Evolutionary conservation across 805 yeast species (phyloP).

Genomic region (Ogataea trehaloabstinens): DNA sequence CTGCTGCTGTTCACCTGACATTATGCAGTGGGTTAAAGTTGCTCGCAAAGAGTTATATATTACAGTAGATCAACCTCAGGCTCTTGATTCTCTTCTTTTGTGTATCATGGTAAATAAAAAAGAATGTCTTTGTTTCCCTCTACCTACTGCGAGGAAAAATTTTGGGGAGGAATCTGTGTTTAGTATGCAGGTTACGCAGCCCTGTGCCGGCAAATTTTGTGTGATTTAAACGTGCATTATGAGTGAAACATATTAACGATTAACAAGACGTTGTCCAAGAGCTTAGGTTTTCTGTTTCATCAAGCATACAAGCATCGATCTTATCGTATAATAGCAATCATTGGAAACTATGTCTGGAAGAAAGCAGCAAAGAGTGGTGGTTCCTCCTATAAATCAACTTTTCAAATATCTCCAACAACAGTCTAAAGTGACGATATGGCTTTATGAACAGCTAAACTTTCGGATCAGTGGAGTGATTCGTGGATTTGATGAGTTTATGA

Average conservation of each 20-base stretch:
- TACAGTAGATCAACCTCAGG: not conserved
- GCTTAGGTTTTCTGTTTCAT: too few species aligned
- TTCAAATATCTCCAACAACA: constrained; percentile 86
- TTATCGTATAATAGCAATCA: too few species aligned
- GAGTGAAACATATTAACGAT: too few species aligned
- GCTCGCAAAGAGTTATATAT: too few species aligned
- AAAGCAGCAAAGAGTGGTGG: constrained; percentile 50
- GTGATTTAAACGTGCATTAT: too few species aligned
- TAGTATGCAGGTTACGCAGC: not conserved
- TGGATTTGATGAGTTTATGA: constrained; percentile 99
- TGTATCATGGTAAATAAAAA: not conserved
- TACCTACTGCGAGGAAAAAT: not conserved
- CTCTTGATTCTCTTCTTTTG: constrained; percentile 5
- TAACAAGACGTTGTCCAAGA: too few species aligned
- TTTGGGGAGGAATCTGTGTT: not conserved
- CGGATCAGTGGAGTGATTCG: constrained; percentile 79
- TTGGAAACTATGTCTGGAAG: constrained; percentile 35
- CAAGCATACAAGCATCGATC: too few species aligned
- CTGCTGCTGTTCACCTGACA: constrained; percentile 2
- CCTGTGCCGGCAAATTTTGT: too few species aligned
- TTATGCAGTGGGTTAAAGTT: too few species aligned
- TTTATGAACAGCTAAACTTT: constrained; percentile 76
- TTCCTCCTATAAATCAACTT: constrained; percentile 90
- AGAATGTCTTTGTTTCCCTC: not conserved
- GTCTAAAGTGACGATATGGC: constrained; percentile 78